Evolutionary conservation across 2,329 filamentous ascomycete species (phyloP), one percentile per base, ranked within the genome.

Genomic region (Rhynchosporium graminicola): DNA sequence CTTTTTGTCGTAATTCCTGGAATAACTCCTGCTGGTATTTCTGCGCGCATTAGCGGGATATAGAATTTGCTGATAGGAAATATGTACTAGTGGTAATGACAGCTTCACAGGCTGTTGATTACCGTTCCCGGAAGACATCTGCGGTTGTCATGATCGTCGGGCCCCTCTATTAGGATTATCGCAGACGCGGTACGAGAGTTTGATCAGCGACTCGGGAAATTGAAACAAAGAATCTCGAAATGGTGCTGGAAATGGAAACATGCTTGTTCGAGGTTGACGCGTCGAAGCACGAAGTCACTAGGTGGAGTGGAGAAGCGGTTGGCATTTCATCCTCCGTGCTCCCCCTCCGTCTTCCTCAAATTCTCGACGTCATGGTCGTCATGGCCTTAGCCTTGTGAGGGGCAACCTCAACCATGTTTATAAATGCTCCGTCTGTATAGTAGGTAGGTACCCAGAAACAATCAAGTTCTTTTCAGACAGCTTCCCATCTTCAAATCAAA

Each of bases 11-110:
- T 69, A 96, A 86, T 78, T 95, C 90, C 75, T 90, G 91, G 80
- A 98, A 98, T 72, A 98, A 86, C 73, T 91, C 89, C 80, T 98
- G 93, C 80, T 99, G 95, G 77, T 96, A 99, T 82, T 92, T 82
- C 87, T 89, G 65, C 5, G 36, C 4, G 28, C 51, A 59, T 72
- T 65, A 69, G 60, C 29, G 20, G 8, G 38, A 62, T 60, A 10
- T 29, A 55, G 31, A 33, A 51, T 57, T 20, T 13, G 6, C 7
- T 52, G 40, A 28, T 55, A 57, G 31, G 29, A 45, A 26, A n/a
- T 1, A 8, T 20, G 26, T 80, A 88, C 87, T 71, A 91, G 80
- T 67, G 90, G 90, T 65, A 94, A 82, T 65, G 90, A 93, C 68
- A 94, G 84, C 80, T 92, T 92, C 79, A 94, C 89, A 65, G 89